Conservation (phyloP, 192 early-diverging fungal genomes). For the Coemansia sp. region DNA sequence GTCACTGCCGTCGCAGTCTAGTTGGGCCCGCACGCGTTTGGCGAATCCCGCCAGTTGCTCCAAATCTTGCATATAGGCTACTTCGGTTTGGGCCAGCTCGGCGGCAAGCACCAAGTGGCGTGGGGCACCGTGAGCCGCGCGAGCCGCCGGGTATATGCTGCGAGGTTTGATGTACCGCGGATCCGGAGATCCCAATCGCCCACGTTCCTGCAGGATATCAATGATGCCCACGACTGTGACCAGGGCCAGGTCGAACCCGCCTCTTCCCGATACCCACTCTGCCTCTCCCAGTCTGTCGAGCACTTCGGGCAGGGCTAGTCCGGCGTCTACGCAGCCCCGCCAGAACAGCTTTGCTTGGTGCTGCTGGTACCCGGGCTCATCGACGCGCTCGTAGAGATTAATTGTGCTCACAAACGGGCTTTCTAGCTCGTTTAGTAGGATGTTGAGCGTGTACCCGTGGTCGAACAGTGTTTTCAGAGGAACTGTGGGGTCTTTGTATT, state of each 20-base stretch:
- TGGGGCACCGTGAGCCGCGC: conserved; percentile 14
- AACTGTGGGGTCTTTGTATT: conserved; percentile 27
- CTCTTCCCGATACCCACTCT: neutral
- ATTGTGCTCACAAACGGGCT: conserved; percentile 55
- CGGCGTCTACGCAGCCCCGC: conserved; percentile 45
- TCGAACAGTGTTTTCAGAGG: conserved; percentile 44
- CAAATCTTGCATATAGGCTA: conserved; percentile 53
- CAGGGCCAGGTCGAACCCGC: conserved; percentile 29
- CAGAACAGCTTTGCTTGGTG: conserved; percentile 47
- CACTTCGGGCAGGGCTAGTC: conserved; percentile 11
- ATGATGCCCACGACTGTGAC: conserved; percentile 28
- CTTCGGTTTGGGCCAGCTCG: conserved; percentile 51
- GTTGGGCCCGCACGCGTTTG: conserved; percentile 17
- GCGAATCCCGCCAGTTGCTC: conserved; percentile 39
- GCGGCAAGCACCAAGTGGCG: conserved; percentile 29
- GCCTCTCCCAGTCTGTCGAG: conserved; percentile 9
- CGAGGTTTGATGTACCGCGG: conserved; percentile 37
- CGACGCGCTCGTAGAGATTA: conserved; percentile 31
- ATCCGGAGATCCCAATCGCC: conserved; percentile 22
- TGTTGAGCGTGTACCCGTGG: conserved; percentile 53
- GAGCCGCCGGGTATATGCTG: conserved; percentile 38
- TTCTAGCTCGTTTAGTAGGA: conserved; percentile 50
- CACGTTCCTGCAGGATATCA: conserved; percentile 37
- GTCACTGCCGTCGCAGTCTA: conserved; percentile 15
- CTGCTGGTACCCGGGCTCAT: conserved; percentile 20